phyloP scores from a whole-genome alignment of 257 asterid species.

The Anisodus acutangulus region DNA sequence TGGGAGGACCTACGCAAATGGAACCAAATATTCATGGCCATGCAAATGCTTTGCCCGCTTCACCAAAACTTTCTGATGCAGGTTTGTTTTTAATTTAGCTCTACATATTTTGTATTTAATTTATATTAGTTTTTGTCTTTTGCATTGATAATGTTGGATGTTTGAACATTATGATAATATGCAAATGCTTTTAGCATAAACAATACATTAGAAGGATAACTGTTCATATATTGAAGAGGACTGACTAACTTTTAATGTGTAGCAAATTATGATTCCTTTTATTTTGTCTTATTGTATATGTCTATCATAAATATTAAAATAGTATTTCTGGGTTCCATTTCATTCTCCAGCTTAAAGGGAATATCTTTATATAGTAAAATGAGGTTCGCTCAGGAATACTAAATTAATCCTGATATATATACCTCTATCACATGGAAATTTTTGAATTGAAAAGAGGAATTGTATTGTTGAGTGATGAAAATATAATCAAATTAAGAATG shows the following conservation, averaged over 20 bases:
- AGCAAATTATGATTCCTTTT: neutral
- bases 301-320: neutral
- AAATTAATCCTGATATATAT: no score
- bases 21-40: conserved; percentile 32
- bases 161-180: neutral
- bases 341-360: no score
- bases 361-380: no score
- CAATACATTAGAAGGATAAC: no score
- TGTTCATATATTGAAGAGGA: neutral
- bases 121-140: neutral
- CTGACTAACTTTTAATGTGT: conserved; percentile 9
- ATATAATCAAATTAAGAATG: conserved; percentile 9
- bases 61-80: conserved; percentile 17
- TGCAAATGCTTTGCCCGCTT: neutral
- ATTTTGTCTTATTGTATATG: neutral
- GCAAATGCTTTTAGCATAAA: no score
- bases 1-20: conserved; percentile 28
- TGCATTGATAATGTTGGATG: conserved; percentile 4
- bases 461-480: neutral
- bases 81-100: conserved; percentile 15
- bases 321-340: no score
- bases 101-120: neutral
- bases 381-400: no score
- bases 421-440: no score
- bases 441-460: neutral